Conservation (phyloP, 805 yeast species). For the Suhomyces sp. region DNA sequence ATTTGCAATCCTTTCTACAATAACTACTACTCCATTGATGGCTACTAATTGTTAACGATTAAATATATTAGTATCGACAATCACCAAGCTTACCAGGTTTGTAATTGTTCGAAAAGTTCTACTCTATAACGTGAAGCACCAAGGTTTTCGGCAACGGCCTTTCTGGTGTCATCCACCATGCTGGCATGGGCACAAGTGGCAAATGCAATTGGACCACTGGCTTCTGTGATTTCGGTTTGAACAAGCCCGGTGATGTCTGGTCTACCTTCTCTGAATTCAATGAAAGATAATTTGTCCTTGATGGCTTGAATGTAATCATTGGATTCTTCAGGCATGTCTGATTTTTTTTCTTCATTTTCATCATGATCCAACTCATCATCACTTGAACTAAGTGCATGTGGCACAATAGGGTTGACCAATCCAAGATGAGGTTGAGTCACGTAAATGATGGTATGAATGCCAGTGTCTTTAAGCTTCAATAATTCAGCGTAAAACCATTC, state of each 20-base stretch:
- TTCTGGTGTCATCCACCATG: slow-evolving; percentile 39
- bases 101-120: slow-evolving; percentile 37
- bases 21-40: too few species aligned
- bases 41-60: too few species aligned
- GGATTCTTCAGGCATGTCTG: slow-evolving; percentile 10
- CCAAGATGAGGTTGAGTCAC: slow-evolving; percentile 35
- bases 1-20: too few species aligned
- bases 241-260: slow-evolving; percentile 38
- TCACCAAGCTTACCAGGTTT: slow-evolving; percentile 34
- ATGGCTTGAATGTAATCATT: slow-evolving; percentile 12
- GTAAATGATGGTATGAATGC: slow-evolving; percentile 40
- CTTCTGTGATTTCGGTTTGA: slow-evolving; percentile 32
- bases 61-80: too few species aligned
- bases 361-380: slow-evolving; percentile 13
- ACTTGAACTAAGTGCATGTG: slow-evolving; percentile 10
- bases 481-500: slow-evolving; percentile 43
- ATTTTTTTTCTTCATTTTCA: slow-evolving; percentile 14
- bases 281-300: slow-evolving; percentile 28
- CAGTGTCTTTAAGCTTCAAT: slow-evolving; percentile 28
- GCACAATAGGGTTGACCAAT: slow-evolving; percentile 11
- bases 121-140: slow-evolving; percentile 27
- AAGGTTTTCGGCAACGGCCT: slow-evolving; percentile 27
- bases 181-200: slow-evolving; percentile 50
- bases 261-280: slow-evolving; percentile 48
- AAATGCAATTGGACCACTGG: slow-evolving; percentile 44